These are phyloP conservation scores for Lipomyces oligophaga DNA, from an alignment of 805 yeast genomes.

Conservation along the genomic window DNA sequence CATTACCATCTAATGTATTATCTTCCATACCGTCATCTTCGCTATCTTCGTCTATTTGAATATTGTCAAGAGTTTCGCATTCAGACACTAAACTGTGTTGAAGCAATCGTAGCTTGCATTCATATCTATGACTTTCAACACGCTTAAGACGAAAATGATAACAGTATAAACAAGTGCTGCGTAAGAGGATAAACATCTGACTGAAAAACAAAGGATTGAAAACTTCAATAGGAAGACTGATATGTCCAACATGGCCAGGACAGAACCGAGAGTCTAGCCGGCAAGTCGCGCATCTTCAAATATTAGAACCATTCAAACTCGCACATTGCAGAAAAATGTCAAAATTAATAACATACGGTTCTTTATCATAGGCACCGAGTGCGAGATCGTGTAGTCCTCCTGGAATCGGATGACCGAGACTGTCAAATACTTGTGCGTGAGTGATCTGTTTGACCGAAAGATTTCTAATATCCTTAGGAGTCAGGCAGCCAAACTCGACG, in stretches of 20 bases:
- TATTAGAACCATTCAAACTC: neutral
- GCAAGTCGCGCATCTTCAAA: constrained; percentile 74
- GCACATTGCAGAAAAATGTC: neutral
- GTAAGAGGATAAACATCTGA: constrained; percentile 78
- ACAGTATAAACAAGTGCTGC: constrained; percentile 86
- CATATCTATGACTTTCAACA: constrained; percentile 67
- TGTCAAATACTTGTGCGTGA: constrained; percentile 93
- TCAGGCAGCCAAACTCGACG: constrained; percentile 85
- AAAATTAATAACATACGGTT: constrained; percentile 16
- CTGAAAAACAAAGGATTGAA: constrained; percentile 92
- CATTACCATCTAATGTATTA: constrained; percentile 29
- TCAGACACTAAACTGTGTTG: constrained; percentile 88
- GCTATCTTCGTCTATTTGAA: constrained; percentile 41
- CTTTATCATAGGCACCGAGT: constrained; percentile 73
- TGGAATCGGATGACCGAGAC: constrained; percentile 89
- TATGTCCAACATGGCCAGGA: constrained; percentile 98
- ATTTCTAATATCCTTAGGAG: constrained; percentile 75
- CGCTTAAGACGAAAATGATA: constrained; percentile 72
- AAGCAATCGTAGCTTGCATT: constrained; percentile 72
- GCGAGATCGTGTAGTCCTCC: constrained; percentile 93
- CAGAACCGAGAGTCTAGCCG: constrained; percentile 91
- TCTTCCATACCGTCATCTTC: constrained; percentile 46
- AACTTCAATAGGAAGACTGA: constrained; percentile 91
- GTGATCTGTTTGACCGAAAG: constrained; percentile 93
- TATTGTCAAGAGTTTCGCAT: constrained; percentile 64